Base-by-base conservation (phyloP, 371 early-diverging fungal genomes). In the Mucor plumbeus region DNA sequence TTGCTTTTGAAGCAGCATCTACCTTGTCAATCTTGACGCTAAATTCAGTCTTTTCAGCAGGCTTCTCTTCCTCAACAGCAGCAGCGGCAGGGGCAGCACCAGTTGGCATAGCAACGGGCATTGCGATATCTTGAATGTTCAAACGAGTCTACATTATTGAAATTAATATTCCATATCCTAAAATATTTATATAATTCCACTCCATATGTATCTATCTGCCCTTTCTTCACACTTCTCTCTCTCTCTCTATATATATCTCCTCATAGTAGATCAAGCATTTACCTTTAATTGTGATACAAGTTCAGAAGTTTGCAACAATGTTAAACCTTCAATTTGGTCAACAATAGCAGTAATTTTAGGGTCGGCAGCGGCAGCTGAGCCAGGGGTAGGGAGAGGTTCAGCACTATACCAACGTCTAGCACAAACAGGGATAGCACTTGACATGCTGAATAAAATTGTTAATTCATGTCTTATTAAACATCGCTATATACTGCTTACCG, bases 21-120 rank as follows among this genome's bases (percentile, higher is more conserved):
- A 96, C 92, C 89, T 96, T 96, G 69, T 95, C 96, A 54, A 98
- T 90, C 87, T 93, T 98, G 72, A 98, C 89, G 75, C 84, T 94
- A 88, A 97, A 97, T 64, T 92, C 91, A 43, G 96, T 92, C 90
- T 97, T 95, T 70, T 95, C 98, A 11, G 84, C 90, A 63, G 89
- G 85, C 84, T 94, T 94, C 69, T 91, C 94, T 82, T 92, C 88
- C 77, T 88, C 89, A 53, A 88, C 86, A 34, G 91, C 87, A 34
- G 92, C 91, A 60, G 92, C 88, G 40, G 83, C 85, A 35, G 86
- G 77, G 33, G 84, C 78, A 43, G 87, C 87, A 53, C 90, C 87
- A 71, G 90, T 81, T 19, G 88, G 91, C 65, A 88, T 88, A 43
- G 82, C 86, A 19, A 91, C 84, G 59, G 97, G 94, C 87, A 97